Base-by-base conservation (phyloP, 495 filamentous ascomycete genomes). In the Hypoxylon trugodes region DNA sequence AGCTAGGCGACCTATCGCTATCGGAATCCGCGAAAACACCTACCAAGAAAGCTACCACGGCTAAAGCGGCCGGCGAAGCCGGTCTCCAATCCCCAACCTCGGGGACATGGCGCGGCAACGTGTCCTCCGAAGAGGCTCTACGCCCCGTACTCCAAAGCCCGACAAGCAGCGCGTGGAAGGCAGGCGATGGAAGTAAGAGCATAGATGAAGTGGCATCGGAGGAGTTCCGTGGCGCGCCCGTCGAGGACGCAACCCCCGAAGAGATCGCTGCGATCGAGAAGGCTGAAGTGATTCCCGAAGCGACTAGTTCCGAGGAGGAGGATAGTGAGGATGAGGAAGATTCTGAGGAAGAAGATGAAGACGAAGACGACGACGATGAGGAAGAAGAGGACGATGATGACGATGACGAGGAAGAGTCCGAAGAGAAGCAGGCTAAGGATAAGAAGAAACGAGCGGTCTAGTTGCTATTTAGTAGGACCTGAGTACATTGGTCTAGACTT, bases 151-250 rank as follows among this genome's bases (percentile, higher is more conserved):
- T 82, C 50, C 81, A 83, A 63, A 77, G 73, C 47, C 79, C 81
- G 24, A 80, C 70, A 21, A 72, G 73, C 42, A 76, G 73, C 6
- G 74, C 70, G 6, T 82, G 79, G 80, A 74, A 76, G 62, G 73
- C 76, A n/a, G 72, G 65, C 8, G 77, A 76, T 38, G 64, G 74
- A 12, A 65, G 75, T 16, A n/a, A n/a, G n/a, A n/a, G n/a, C n/a
- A n/a, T n/a, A n/a, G n/a, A n/a, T n/a, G n/a, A n/a, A n/a, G n/a
- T n/a, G n/a, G n/a, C n/a, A n/a, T 50, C 63, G 25, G 18, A 68
- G 59, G 53, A 74, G 52, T 65, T 72, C 65, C 62, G 46, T 28
- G 78, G 67, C 6, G 56, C 71, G 4, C 9, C 45, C 1, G 49
- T 79, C 22, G 55, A 62, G 32, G 42, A 12, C 1, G 76, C 71